A percentile compares a stretch with the other conserved stretches of the same genome.
Evolutionary conservation across 805 yeast genomes (phyloP).

Genomic region (Candida sakaeoensis): DNA sequence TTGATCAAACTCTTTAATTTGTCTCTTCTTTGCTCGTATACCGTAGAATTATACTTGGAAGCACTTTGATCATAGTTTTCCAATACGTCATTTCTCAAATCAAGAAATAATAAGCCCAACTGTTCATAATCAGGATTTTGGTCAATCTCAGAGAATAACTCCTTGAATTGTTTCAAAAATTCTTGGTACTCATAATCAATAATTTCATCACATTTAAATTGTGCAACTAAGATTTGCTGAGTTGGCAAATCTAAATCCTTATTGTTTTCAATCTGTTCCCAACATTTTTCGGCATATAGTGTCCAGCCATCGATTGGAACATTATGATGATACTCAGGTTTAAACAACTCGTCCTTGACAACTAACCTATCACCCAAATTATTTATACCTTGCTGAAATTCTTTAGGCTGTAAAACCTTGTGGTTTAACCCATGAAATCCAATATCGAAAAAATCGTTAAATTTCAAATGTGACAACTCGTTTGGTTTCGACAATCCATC

Average conservation of each 20-base stretch:
- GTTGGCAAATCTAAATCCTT: constrained; percentile 95
- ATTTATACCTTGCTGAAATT: constrained; percentile 59
- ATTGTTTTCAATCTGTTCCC: constrained; percentile 91
- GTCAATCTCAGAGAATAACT: constrained; percentile 10
- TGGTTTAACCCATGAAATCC: constrained; percentile 81
- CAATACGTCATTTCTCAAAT: constrained; percentile 46
- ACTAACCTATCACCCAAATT: constrained; percentile 61
- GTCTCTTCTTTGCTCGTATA: constrained; percentile 60
- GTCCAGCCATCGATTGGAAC: constrained; percentile 97
- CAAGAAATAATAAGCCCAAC: constrained; percentile 42
- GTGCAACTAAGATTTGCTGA: constrained; percentile 91
- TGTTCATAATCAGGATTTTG: constrained; percentile 35
- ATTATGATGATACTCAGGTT: constrained; percentile 69
- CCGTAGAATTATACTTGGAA: constrained; percentile 63
- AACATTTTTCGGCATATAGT: constrained; percentile 80
- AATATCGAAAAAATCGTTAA: constrained; percentile 80
- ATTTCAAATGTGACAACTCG: constrained; percentile 48
- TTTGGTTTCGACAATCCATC: constrained; percentile 67
- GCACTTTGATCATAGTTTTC: constrained; percentile 66
- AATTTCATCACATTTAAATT: constrained; percentile 92
- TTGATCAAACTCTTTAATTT: constrained; percentile 44
- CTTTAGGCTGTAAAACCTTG: constrained; percentile 73
- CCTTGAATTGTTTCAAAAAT: constrained; percentile 20
- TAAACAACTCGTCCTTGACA: constrained; percentile 46
- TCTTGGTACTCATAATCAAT: constrained; percentile 37